These are phyloP conservation scores for Argentina anserina DNA, from an alignment of 306 rosid genomes.

Conservation along the genomic window DNA sequence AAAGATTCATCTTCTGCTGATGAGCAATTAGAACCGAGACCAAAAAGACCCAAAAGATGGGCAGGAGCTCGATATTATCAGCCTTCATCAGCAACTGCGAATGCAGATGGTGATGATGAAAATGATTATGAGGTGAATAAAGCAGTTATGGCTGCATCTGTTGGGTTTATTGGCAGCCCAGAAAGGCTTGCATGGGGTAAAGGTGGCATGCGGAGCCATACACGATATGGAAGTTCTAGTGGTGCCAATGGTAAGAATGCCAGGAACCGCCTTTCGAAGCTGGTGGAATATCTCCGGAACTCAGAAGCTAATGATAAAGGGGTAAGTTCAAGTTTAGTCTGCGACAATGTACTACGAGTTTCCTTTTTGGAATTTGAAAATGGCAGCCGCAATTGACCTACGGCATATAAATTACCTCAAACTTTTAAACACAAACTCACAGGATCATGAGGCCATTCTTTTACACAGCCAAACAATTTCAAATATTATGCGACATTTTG, in stretches of 20 bases:
- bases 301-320: conserved; percentile 30
- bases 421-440: not conserved
- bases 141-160: conserved; percentile 45
- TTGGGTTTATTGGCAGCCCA: conserved; percentile 46
- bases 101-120: conserved; percentile 52
- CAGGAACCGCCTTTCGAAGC: conserved; percentile 46
- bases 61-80: conserved; percentile 51
- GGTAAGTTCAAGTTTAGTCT: conserved; percentile 41
- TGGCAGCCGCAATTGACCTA: conserved; percentile 2
- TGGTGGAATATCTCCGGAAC: conserved; percentile 54
- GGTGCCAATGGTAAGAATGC: conserved; percentile 49
- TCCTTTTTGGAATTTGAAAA: conserved; percentile 19
- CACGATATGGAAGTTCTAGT: conserved; percentile 46
- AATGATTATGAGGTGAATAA: conserved; percentile 45
- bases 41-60: conserved; percentile 47
- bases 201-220: conserved; percentile 63
- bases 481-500: not conserved
- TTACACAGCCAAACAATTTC: conserved; percentile 2
- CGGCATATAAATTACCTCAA: too few species aligned
- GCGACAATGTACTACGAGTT: conserved; percentile 11
- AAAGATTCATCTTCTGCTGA: conserved; percentile 59
- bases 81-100: conserved; percentile 37
- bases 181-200: conserved; percentile 75
- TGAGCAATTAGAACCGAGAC: conserved; percentile 49
- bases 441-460: conserved; percentile 1